Base-by-base conservation (phyloP, 2,329 filamentous ascomycete genomes). In the Fusarium sulawesiense region DNA sequence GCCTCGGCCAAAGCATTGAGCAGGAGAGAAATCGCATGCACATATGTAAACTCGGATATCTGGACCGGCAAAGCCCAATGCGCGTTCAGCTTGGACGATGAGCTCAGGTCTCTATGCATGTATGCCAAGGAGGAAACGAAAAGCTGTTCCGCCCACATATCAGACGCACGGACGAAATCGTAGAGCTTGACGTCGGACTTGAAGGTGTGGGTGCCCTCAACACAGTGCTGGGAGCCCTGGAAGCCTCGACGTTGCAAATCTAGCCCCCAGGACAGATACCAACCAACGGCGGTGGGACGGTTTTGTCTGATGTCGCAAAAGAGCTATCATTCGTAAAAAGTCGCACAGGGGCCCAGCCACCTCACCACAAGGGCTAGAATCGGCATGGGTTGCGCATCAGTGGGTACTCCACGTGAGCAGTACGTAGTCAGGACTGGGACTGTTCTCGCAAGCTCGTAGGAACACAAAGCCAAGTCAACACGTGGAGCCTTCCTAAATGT, bases 381-480 rank as follows among this genome's bases (percentile, higher is more conserved):
- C 66, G 58, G 62, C 70, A 75, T 74, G 66, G 73, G 64, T 64
- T 65, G 74, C 73, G 72, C 73, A 76, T 76, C 74, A 74, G 74
- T 75, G 74, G 74, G 56, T 65, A 74, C 73, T 76, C 74, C 74
- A 76, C 74, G 74, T 76, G 74, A 76, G 73, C 56, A 61, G 34
- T 51, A 41, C 23, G 48, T 57, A 60, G 51, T 68, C 66, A 57
- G 66, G 65, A 73, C 63, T 73, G 71, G 66, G 70, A 72, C 61
- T 73, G 71, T 72, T 72, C 70, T 75, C 64, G 68, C 64, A 72
- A 68, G 57, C 60, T 65, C 56, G 30, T 67, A 68, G 72, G 69
- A 61, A 65, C 65, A 70, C 67, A 74, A 62, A 74, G 56, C 56
- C 60, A 70, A 70, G 61, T 65, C 72, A 73, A 74, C 74, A 76